Base-by-base conservation (phyloP, 352 stramenopile genomes). In the Phytopythium kandeliae region DNA sequence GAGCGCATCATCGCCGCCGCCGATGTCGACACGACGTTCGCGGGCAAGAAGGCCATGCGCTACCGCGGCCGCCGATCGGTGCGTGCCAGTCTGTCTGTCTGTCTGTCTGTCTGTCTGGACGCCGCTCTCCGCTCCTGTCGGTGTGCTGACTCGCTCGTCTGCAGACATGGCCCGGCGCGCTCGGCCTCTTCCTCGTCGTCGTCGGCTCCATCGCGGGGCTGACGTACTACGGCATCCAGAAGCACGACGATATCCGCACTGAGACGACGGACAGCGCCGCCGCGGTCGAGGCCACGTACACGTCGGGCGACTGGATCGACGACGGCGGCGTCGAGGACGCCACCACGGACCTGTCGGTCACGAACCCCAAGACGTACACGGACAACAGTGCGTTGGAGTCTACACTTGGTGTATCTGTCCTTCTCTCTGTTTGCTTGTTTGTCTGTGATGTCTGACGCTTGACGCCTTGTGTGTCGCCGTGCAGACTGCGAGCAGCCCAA, bases 1-100 rank as follows among this genome's bases (percentile, higher is more conserved):
- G 79, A 91, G 69, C 79, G 79, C 42, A 91, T 91, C 62, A 86
- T 91, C 62, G 79, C 79, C 8, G 63, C 79, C 26, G 79, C 79
- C 41, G 79, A 91, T 38, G 77, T 91, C 17, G 79, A 87, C 65
- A 87, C 79, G 41, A 89, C 77, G 3, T 91, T 88, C 57, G 77
- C 77, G 12, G 79, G 79, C 62, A 88, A 88, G 66, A 89, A 88
- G 48, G 68, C 64, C 42, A 40, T 51, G 9, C 69, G 73, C 30
- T 91, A 91, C 51, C 72, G 79, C 46, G 79, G 79, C 12, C 76
- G 79, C 36, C 74, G 77, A 16, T 84, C 79, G 43, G 78, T 89
- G 64, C 50, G 73, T 54, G n/a, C n/a, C n/a, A n/a, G n/a, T n/a
- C n/a, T n/a, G n/a, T n/a, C n/a, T n/a, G n/a, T n/a, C n/a, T n/a